Evolutionary conservation across 1,284 basidiomycete species (phyloP), one percentile per base, ranked within the genome.

Genomic region (Kwoniella shivajii): DNA sequence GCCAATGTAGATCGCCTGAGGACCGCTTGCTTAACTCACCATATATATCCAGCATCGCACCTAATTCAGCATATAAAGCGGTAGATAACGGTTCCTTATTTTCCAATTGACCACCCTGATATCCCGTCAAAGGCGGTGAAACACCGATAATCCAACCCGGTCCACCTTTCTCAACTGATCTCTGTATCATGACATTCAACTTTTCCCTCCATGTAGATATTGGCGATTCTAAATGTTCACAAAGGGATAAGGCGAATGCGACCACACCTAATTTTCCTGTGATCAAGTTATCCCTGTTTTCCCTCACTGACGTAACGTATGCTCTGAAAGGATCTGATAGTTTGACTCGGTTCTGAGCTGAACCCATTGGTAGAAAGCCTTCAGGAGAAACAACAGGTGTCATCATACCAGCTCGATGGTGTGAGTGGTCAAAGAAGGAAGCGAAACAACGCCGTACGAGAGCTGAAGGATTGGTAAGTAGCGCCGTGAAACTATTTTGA

Each of bases 81-180:
- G 38, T 34, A 3, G 41, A 45, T 29, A 54, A 39, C 7, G 51
- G 51, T 34, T 54, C 42, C 13, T 14, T 26, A 46, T 54, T 54
- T 1, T 36, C 42, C n/a, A 54, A 11, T 18, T 26, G 41, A 20
- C 51, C 51, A 13, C 51, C 33, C 11, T n/a, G 27, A 46, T 46
- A 46, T 2, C 51, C 51, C 31, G 24, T n/a, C 14, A 36, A 1
- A 11, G 42, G 31, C 18, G 43, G 16, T 10, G 33, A 36, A 5
- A 54, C 26, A 13, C 51, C 51, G 10, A 54, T 45, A 9, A 44
- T 37, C 51, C 51, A 45, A 5, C 51, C 51, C n/a, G 51, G 51
- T 36, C 51, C 51, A 29, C 51, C 51, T 13, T 22, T 26, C 16
- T 54, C 29, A 9, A 45, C 31, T 5, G 27, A 45, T 18, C 41